Evolutionary conservation across 345 rosid species (phyloP).

Genomic region (Raphanus raphanistrum): DNA sequence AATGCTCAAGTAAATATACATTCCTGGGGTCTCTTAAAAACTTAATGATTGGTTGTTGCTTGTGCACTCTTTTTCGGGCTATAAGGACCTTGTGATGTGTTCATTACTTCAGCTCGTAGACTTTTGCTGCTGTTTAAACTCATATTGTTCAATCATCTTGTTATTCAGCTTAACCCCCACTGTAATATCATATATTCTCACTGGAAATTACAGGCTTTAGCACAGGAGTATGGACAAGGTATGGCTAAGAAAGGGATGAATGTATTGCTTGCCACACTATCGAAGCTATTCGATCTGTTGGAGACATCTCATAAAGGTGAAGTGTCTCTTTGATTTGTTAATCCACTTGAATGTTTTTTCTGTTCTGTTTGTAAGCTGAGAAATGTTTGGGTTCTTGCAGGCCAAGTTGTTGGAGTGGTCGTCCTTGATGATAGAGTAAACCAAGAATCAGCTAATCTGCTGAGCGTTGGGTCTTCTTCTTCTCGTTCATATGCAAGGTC

Average conservation of each 20-base stretch:
- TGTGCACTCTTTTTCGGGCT: too few relatives aligned
- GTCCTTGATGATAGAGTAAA: constrained; percentile 49
- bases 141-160: constrained; percentile 10
- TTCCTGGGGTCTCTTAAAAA: too few relatives aligned
- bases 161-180: neutral
- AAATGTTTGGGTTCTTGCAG: constrained; percentile 44
- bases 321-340: constrained; percentile 2
- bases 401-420: constrained; percentile 82
- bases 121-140: neutral
- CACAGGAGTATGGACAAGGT: constrained; percentile 54
- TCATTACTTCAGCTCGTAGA: neutral
- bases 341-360: neutral
- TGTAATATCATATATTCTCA: neutral
- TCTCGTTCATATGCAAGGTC: constrained; percentile 56
- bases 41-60: too few relatives aligned
- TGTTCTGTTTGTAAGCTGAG: constrained; percentile 10
- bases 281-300: constrained; percentile 62
- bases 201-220: constrained; percentile 57
- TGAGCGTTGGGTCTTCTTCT: constrained; percentile 48
- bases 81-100: too few relatives aligned
- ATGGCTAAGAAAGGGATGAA: constrained; percentile 58
- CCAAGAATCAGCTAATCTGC: constrained; percentile 46
- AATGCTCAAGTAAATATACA: too few relatives aligned
- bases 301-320: constrained; percentile 71
- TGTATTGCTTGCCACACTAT: constrained; percentile 56